Evolutionary conservation across 306 rosid species (phyloP).

Genomic region (Ormosia emarginata): DNA sequence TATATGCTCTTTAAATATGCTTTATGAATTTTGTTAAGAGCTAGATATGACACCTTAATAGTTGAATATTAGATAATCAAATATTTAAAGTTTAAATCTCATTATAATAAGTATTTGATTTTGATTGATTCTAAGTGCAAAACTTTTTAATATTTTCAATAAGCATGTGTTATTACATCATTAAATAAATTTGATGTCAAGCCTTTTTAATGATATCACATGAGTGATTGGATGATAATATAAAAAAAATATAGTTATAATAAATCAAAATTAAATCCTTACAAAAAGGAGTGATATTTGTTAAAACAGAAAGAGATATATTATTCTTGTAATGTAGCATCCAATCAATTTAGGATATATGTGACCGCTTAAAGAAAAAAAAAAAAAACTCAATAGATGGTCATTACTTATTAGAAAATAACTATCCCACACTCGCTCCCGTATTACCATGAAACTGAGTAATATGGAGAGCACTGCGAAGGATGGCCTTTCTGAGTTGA

Average conservation of each 20-base stretch:
- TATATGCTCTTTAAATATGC: background rate
- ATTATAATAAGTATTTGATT: background rate
- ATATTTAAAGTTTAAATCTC: background rate
- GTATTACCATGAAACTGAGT: slow-evolving; percentile 15
- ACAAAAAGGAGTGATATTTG: background rate
- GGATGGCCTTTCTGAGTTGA: slow-evolving; percentile 10
- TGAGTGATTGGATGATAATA: background rate
- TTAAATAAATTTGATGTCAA: background rate
- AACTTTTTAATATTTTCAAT: too few relatives aligned
- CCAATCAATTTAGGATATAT: too few relatives aligned
- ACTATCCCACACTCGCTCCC: too few relatives aligned
- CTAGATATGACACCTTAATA: background rate
- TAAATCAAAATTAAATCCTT: background rate
- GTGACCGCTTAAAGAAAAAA: background rate
- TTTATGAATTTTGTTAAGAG: background rate
- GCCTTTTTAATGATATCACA: background rate
- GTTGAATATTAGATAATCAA: background rate
- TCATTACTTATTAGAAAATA: too few relatives aligned
- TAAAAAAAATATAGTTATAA: background rate
- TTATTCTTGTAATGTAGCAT: background rate
- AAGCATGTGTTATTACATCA: background rate
- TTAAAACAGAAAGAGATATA: background rate
- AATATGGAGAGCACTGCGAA: background rate
- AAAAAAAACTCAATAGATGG: background rate
- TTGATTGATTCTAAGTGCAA: background rate